Percentiles rank a stretch among this genome's conserved stretches.
phyloP scores from a whole-genome alignment of 2,329 filamentous ascomycete genomes.

The Leptographium flavum region DNA sequence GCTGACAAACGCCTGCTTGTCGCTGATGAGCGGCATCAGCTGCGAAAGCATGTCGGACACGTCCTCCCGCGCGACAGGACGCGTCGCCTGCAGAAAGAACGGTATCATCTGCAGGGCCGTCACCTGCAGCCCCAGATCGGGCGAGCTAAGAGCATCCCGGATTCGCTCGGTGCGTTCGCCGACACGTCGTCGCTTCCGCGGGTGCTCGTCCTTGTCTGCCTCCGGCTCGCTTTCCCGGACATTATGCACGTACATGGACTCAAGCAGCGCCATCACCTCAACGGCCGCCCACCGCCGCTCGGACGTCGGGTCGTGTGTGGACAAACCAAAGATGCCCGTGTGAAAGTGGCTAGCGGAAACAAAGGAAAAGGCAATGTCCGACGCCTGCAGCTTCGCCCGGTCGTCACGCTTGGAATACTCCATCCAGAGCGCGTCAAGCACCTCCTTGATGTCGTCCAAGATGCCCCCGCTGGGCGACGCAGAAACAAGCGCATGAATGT shows the following conservation, averaged over 20 bases:
- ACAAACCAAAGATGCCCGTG: slow-evolving; percentile 36
- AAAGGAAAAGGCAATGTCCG: slow-evolving; percentile 52
- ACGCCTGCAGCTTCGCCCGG: slow-evolving; percentile 60
- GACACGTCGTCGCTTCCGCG: slow-evolving; percentile 37
- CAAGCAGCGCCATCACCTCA: slow-evolving; percentile 43
- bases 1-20: slow-evolving; percentile 52
- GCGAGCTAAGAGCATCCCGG: slow-evolving; percentile 30
- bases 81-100: slow-evolving; percentile 35
- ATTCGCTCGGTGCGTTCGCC: slow-evolving; percentile 29
- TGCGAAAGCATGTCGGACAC: slow-evolving; percentile 41
- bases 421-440: slow-evolving; percentile 56
- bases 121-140: slow-evolving; percentile 28
- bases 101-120: slow-evolving; percentile 43
- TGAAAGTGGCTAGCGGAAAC: slow-evolving; percentile 30
- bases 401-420: slow-evolving; percentile 66
- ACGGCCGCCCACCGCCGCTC: slow-evolving; percentile 48
- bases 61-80: slow-evolving; percentile 32
- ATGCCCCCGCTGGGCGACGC: slow-evolving; percentile 25
- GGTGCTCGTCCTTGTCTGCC: slow-evolving; percentile 25
- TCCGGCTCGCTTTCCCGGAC: slow-evolving; percentile 11
- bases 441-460: slow-evolving; percentile 39
- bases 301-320: slow-evolving; percentile 35
- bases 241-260: slow-evolving; percentile 27
- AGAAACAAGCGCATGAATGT: slow-evolving; percentile 42
- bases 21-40: slow-evolving; percentile 44